Evolutionary conservation across 2,329 filamentous ascomycete species (phyloP), one percentile per base, ranked within the genome.

Genomic region (Chrysosporium queenslandicum): DNA sequence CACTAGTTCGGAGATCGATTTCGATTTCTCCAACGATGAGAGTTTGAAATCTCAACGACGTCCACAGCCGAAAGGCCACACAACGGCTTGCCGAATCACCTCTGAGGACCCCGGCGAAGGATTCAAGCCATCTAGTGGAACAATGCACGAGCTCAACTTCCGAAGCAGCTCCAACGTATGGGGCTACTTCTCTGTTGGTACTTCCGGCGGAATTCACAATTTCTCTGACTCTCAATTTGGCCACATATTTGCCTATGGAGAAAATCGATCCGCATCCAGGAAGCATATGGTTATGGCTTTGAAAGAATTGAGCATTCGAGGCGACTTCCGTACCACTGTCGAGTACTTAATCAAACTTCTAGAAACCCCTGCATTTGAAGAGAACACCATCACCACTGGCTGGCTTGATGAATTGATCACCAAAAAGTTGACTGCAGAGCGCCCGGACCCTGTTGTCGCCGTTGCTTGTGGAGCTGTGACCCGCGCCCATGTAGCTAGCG

Each of bases 121-220:
- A 50, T 98, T 98, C 82, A 98, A 98, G 80, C 92, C 92, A 54
- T 98, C 92, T 42, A 94, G 91, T 65, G 92, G 92, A 82, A 94
- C 91, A 50, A 94, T 98, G 82, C 92, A 97, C 75, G 92, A 98
- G 67, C 77, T 98, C 66, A 98, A 98, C 78, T 98, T 98, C 82
- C 82, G 92, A 67, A 94, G 86, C 76, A 95, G 89, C 69, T 97
- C 92, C 58, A 98, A 98, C 62, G 92, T 97, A 53, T 98, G 92
- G 92, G 92, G 92, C 78, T 98, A 98, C 74, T 98, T 98, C 82
- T 98, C 92, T 50, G 92, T 98, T 69, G 87, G 90, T 75, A 92
- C 90, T 8, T 85, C 89, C 52, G 91, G 90, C 74, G 90, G 90
- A 71, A 98, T 98, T 60, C 92, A 98, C 81, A 96, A 88, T 71